Percentiles rank a stretch among this genome's conserved stretches.
Evolutionary conservation across 139 green algal species (phyloP).

Genomic region (Asterochloris erici): DNA sequence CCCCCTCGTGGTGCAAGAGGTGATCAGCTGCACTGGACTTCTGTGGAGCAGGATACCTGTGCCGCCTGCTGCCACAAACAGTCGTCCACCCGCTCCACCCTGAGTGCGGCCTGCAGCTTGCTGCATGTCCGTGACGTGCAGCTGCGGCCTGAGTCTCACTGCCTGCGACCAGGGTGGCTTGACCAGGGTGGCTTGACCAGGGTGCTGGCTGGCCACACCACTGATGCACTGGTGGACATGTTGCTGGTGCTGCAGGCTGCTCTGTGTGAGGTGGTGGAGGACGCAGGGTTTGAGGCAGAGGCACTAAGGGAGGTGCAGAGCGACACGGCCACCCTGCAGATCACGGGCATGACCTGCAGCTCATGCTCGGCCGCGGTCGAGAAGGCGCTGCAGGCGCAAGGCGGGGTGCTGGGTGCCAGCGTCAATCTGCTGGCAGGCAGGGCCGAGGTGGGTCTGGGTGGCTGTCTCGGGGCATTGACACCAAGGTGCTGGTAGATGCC

Average conservation of each 20-base stretch:
- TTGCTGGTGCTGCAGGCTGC: background rate
- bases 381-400: slow-evolving; percentile 34
- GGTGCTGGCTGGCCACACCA: no score
- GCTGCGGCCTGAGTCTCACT: no score
- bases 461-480: no score
- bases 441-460: slow-evolving; percentile 45
- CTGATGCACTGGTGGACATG: no score
- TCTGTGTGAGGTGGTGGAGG: slow-evolving; percentile 50
- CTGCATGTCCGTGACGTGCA: no score
- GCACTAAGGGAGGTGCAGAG: slow-evolving; percentile 17
- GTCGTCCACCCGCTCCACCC: no score
- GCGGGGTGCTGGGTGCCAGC: slow-evolving; percentile 21
- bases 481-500: no score
- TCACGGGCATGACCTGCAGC: slow-evolving; percentile 82
- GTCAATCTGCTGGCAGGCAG: slow-evolving; percentile 57
- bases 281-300: slow-evolving; percentile 65
- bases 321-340: slow-evolving; percentile 25
- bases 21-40: background rate
- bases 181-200: no score
- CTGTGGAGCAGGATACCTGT: no score
- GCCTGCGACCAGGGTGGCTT: no score
- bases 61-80: no score
- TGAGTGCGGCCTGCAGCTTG: background rate
- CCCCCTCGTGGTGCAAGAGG: slow-evolving; percentile 1
- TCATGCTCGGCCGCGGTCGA: slow-evolving; percentile 72